These are phyloP conservation scores for Nematocida ausubeli DNA, from an alignment of 371 early-diverging fungal genomes.

Conservation along the genomic window DNA sequence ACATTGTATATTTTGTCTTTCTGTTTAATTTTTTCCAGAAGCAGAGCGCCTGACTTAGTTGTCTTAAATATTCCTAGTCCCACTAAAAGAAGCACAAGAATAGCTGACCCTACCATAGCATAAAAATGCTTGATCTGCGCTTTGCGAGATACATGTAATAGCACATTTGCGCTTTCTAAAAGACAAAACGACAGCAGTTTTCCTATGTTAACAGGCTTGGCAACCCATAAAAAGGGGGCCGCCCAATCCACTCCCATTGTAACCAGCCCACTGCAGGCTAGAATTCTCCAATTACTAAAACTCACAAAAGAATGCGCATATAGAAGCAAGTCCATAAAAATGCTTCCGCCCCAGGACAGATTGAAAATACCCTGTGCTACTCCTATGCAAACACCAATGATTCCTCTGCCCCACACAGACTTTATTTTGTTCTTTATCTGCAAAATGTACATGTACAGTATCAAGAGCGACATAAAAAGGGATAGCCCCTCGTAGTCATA, in stretches of 20 bases:
- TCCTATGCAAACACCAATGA: neutral
- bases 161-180: neutral
- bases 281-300: neutral
- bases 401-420: neutral
- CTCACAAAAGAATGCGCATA: slow-evolving; percentile 73
- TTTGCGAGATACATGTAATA: neutral
- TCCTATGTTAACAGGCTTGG: neutral
- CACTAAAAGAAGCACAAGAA: neutral
- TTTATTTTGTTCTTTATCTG: neutral
- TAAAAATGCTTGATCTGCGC: neutral
- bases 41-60: neutral
- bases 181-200: neutral
- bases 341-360: slow-evolving; percentile 93
- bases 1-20: slow-evolving; percentile 41
- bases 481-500: slow-evolving; percentile 98
- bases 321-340: slow-evolving; percentile 91
- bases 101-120: neutral
- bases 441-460: slow-evolving; percentile 81
- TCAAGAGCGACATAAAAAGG: slow-evolving; percentile 87
- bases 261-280: neutral
- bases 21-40: neutral
- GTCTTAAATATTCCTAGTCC: neutral
- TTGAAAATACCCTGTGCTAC: slow-evolving; percentile 21
- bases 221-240: slow-evolving; percentile 7
- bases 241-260: neutral